A percentile compares a stretch with the other conserved stretches of the same genome.
Conservation (phyloP, 352 stramenopile genomes). For the Phytophthora sojae region DNA sequence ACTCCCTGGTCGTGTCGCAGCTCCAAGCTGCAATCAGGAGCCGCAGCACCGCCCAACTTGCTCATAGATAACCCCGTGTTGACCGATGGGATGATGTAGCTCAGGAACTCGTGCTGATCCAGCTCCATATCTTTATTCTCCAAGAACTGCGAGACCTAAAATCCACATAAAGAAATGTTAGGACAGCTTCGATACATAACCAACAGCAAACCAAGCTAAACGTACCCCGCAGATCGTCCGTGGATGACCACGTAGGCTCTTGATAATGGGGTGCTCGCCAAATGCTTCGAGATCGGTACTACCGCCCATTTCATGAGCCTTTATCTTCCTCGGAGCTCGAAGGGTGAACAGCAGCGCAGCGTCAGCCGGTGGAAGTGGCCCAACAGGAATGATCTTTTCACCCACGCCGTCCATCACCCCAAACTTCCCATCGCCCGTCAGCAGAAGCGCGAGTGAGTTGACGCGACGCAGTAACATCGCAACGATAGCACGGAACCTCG, state of each 20-base stretch:
- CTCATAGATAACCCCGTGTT: constrained; percentile 68
- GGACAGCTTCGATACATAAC: neutral
- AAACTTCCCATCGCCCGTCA: constrained; percentile 79
- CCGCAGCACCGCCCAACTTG: constrained; percentile 28
- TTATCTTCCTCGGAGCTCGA: constrained; percentile 75
- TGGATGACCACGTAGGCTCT: constrained; percentile 66
- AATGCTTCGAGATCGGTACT: constrained; percentile 68
- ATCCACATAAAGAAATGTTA: constrained; percentile 1
- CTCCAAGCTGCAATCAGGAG: constrained; percentile 14
- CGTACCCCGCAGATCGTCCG: constrained; percentile 76
- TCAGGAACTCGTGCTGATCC: constrained; percentile 83
- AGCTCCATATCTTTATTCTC: constrained; percentile 86
- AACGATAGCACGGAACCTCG: constrained; percentile 55
- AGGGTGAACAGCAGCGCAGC: constrained; percentile 81
- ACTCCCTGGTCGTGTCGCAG: constrained; percentile 19
- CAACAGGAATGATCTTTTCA: constrained; percentile 80
- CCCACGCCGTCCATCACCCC: constrained; percentile 81
- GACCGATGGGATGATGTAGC: constrained; percentile 85
- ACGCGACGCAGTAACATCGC: constrained; percentile 69
- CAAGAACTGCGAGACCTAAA: constrained; percentile 77
- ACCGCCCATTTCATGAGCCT: constrained; percentile 82
- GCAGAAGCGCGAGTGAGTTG: constrained; percentile 61
- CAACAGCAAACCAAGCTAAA: neutral
- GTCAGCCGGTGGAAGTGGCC: constrained; percentile 67
- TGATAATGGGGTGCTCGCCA: constrained; percentile 71